Conservation (phyloP, 2,329 filamentous ascomycete species). For the Alternaria atra region DNA sequence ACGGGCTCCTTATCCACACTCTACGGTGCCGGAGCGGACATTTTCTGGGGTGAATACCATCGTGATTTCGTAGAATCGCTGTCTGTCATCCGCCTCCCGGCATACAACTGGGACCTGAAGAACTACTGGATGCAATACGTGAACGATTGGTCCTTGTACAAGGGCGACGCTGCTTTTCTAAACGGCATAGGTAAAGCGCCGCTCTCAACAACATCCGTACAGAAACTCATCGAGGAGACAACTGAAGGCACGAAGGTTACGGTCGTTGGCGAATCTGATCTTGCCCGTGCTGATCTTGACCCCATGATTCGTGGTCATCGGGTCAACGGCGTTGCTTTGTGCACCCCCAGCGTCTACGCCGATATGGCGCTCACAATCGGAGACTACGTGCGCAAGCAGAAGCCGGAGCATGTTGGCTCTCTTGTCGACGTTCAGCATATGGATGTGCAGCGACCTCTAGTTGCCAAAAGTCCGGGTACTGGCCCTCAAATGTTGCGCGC, state of each 20-base stretch:
- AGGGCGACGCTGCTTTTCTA: conserved; percentile 11
- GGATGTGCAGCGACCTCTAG: background rate
- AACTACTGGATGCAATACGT: conserved; percentile 52
- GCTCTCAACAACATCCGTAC: too few species aligned
- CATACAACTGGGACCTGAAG: conserved; percentile 49
- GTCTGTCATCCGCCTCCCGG: conserved; percentile 38
- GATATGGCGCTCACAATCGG: conserved; percentile 48
- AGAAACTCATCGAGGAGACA: conserved; percentile 4
- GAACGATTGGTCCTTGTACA: conserved; percentile 42
- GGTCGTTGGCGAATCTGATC: conserved; percentile 17
- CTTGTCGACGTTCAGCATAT: conserved; percentile 22
- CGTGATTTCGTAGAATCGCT: conserved; percentile 42
- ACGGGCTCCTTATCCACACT: conserved; percentile 1
- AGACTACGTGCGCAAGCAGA: conserved; percentile 15
- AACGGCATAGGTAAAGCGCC: background rate
- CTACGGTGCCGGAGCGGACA: conserved; percentile 62
- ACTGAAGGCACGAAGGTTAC: conserved; percentile 6
- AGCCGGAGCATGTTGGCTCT: background rate
- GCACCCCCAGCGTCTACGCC: conserved; percentile 37
- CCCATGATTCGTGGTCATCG: conserved; percentile 23
- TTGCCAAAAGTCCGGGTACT: too few species aligned
- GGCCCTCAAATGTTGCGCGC: too few species aligned
- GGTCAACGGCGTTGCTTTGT: conserved; percentile 26
- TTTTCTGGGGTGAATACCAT: conserved; percentile 69
- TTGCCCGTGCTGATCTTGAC: conserved; percentile 16